Percentiles rank a stretch among this genome's conserved stretches.
phyloP scores from a whole-genome alignment of 2,329 filamentous ascomycete species.

The Emergomyces orientalis region DNA sequence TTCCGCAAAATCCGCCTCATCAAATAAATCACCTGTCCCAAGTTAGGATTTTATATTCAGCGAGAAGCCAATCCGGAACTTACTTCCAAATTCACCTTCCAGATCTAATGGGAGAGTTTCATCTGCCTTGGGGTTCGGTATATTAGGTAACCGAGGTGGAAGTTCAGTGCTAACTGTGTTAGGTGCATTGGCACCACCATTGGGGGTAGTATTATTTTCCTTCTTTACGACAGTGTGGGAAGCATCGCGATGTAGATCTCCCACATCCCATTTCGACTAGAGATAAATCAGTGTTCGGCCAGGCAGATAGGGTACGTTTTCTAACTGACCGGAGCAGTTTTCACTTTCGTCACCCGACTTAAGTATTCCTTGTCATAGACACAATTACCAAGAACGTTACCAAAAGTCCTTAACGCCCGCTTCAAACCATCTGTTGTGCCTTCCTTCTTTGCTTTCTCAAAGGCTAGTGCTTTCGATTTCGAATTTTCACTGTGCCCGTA shows the following conservation, averaged over 20 bases:
- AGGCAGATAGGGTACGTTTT: not conserved
- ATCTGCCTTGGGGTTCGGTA: slow-evolving; percentile 21
- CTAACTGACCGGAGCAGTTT: slow-evolving; percentile 52
- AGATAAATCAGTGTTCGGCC: not conserved
- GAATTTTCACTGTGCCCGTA: slow-evolving; percentile 96
- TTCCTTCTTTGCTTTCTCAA: slow-evolving; percentile 98
- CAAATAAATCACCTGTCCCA: slow-evolving; percentile 51
- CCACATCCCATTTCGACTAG: slow-evolving; percentile 62
- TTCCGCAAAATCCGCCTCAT: slow-evolving; percentile 67
- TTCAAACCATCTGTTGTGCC: slow-evolving; percentile 92
- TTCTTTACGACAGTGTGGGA: slow-evolving; percentile 59
- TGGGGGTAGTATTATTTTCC: slow-evolving; percentile 31
- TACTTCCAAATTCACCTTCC: slow-evolving; percentile 38
- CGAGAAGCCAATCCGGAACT: slow-evolving; percentile 11
- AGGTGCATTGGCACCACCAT: slow-evolving; percentile 11
- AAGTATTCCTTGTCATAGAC: slow-evolving; percentile 96
- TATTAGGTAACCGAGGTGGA: slow-evolving; percentile 25
- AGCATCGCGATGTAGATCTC: slow-evolving; percentile 70
- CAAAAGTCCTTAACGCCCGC: slow-evolving; percentile 79
- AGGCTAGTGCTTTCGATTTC: slow-evolving; percentile 88
- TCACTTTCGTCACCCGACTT: slow-evolving; percentile 80
- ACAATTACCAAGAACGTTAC: slow-evolving; percentile 95
- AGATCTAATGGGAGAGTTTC: slow-evolving; percentile 25
- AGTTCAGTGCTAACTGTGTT: slow-evolving; percentile 39
- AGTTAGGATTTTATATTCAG: not conserved